Percentiles rank a stretch among this genome's conserved stretches.
Evolutionary conservation across 208 protist genomes (phyloP).

Genomic region (Histomonas meleagridis): DNA sequence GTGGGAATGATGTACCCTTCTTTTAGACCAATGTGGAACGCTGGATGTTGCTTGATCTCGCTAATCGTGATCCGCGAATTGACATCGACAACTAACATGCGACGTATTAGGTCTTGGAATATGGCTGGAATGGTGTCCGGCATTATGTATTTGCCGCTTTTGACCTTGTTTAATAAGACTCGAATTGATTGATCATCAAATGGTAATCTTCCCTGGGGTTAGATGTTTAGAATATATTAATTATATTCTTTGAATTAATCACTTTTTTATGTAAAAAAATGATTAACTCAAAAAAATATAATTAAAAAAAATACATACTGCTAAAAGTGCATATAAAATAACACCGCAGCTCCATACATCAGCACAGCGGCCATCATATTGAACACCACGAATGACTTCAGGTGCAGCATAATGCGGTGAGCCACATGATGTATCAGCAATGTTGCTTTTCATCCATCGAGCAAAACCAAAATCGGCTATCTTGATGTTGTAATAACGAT

Average conservation of each 20-base stretch:
- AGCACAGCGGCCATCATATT: not conserved
- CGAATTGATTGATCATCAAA: not conserved
- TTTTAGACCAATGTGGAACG: not conserved
- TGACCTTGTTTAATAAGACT: not conserved
- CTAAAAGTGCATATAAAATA: not conserved
- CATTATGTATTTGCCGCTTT: not conserved
- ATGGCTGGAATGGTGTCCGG: not conserved
- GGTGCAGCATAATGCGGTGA: not conserved
- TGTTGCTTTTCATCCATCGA: not conserved
- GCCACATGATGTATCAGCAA: conserved; percentile 1
- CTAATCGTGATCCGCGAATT: not conserved
- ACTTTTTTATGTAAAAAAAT: not conserved
- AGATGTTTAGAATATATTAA: not conserved
- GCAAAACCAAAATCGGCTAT: conserved; percentile 20
- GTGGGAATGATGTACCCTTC: not conserved
- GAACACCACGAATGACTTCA: not conserved
- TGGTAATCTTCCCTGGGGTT: not conserved
- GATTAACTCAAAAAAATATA: not conserved
- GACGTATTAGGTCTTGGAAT: not conserved
- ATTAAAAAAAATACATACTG: not conserved
- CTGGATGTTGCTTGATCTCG: not conserved
- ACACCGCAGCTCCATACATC: conserved; percentile 18
- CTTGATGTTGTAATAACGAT: not conserved
- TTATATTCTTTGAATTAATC: not conserved
- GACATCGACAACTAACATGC: not conserved